A percentile compares a stretch with the other conserved stretches of the same genome.
Evolutionary conservation across 108 stramenopile genomes (phyloP).

Genomic region (Nitzschia sp.): DNA sequence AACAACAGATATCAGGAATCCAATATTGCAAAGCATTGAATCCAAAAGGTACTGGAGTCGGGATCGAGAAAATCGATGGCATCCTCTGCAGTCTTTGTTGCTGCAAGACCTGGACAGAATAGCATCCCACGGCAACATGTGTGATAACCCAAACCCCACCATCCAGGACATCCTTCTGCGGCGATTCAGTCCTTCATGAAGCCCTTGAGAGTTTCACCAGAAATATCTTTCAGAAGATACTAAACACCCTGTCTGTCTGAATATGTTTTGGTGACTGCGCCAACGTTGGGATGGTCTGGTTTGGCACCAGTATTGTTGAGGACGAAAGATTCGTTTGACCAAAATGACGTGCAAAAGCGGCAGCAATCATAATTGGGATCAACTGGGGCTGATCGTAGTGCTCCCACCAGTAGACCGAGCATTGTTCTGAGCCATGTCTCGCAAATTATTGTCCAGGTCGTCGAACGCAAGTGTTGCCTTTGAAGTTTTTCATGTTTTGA

Average conservation of each 20-base stretch:
- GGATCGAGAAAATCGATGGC: too few relatives aligned
- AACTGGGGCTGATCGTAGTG: conserved; percentile 14
- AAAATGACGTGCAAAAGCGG: not conserved
- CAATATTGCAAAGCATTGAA: too few relatives aligned
- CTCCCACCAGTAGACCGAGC: conserved; percentile 4
- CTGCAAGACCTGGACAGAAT: too few relatives aligned
- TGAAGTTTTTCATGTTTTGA: conserved; percentile 8
- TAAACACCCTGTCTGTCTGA: not conserved
- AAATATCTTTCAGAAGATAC: not conserved
- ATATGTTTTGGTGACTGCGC: not conserved
- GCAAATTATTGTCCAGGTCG: not conserved
- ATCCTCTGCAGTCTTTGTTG: too few relatives aligned
- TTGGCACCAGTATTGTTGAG: conserved; percentile 10
- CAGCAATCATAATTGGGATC: conserved; percentile 10
- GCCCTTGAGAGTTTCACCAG: not conserved
- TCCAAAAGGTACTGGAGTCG: too few relatives aligned
- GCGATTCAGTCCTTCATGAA: too few relatives aligned
- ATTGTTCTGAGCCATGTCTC: conserved; percentile 8
- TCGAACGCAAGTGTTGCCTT: not conserved
- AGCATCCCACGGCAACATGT: too few relatives aligned
- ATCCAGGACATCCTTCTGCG: too few relatives aligned
- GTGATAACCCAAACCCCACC: too few relatives aligned
- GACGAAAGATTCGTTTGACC: not conserved
- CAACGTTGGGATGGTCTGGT: conserved; percentile 1
- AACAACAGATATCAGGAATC: too few relatives aligned